Percentiles rank a stretch among this genome's conserved stretches.
Conservation (phyloP, 2,329 filamentous ascomycete genomes). For the Uncinocarpus reesii region DNA sequence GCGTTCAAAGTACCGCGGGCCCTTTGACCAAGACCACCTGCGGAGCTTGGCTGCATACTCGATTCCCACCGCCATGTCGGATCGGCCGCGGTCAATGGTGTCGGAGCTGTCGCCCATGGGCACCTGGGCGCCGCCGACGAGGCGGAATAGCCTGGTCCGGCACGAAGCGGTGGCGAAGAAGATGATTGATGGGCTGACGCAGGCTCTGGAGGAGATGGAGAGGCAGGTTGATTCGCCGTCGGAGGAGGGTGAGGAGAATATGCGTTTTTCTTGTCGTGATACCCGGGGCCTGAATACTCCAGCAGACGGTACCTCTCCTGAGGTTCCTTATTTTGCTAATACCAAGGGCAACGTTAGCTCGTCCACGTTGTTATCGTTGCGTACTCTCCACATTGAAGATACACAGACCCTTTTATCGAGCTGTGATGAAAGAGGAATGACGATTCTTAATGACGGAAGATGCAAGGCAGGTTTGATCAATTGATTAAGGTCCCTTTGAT, state of each 20-base stretch:
- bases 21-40: constrained; percentile 39
- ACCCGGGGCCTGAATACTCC: not conserved
- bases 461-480: too few relatives aligned
- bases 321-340: not conserved
- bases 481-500: too few relatives aligned
- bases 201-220: constrained; percentile 7
- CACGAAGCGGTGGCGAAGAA: not conserved
- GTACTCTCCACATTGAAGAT: not conserved
- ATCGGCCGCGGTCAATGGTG: constrained; percentile 29
- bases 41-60: constrained; percentile 37
- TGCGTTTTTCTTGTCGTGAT: not conserved
- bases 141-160: constrained; percentile 8
- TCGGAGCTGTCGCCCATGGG: constrained; percentile 30
- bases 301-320: not conserved
- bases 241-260: not conserved
- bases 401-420: not conserved
- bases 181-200: constrained; percentile 7
- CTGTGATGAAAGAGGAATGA: not conserved
- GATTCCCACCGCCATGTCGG: constrained; percentile 25
- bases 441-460: too few relatives aligned
- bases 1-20: constrained; percentile 40
- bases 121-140: constrained; percentile 13
- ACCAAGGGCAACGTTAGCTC: constrained; percentile 11
- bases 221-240: not conserved
- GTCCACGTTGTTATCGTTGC: constrained; percentile 12